phyloP scores from a whole-genome alignment of 2,329 filamentous ascomycete genomes.

The Cordyceps militaris region DNA sequence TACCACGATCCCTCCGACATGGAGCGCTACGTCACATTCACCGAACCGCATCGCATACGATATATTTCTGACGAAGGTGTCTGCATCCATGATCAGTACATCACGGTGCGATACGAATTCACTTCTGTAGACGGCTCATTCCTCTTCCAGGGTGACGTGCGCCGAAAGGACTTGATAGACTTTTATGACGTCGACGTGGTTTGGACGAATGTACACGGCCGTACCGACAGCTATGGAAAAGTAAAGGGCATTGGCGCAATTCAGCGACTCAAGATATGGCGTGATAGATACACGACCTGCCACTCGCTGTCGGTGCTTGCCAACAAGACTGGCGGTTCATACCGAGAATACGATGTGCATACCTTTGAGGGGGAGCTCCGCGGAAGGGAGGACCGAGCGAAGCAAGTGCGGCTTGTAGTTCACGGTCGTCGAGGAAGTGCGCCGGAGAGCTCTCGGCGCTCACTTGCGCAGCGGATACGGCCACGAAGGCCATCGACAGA shows the following conservation, averaged over 20 bases:
- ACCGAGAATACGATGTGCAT: conserved; percentile 42
- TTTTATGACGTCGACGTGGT: conserved; percentile 47
- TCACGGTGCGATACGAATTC: conserved; percentile 45
- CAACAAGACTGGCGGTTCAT: conserved; percentile 38
- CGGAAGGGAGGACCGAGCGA: conserved; percentile 38
- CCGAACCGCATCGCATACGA: conserved; percentile 40
- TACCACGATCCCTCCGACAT: conserved; percentile 43
- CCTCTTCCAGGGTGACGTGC: conserved; percentile 43
- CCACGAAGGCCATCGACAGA: conserved; percentile 23
- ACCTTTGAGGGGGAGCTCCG: conserved; percentile 41
- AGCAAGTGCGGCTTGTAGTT: conserved; percentile 37
- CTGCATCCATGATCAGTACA: conserved; percentile 41
- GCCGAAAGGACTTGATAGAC: conserved; percentile 40
- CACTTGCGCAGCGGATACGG: conserved; percentile 36
- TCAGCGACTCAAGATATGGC: conserved; percentile 46
- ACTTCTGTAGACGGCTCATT: conserved; percentile 40
- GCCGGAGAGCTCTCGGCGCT: conserved; percentile 30
- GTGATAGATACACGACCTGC: conserved; percentile 39
- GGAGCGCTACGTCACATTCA: conserved; percentile 42
- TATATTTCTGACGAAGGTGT: conserved; percentile 40
- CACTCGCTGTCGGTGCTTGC: conserved; percentile 43
- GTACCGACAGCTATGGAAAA: conserved; percentile 43
- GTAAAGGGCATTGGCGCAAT: conserved; percentile 44
- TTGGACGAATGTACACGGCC: conserved; percentile 43
- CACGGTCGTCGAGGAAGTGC: conserved; percentile 35